Evolutionary conservation across 371 early-diverging fungal genomes (phyloP).

Genomic region (Choanephora cucurbitarum): DNA sequence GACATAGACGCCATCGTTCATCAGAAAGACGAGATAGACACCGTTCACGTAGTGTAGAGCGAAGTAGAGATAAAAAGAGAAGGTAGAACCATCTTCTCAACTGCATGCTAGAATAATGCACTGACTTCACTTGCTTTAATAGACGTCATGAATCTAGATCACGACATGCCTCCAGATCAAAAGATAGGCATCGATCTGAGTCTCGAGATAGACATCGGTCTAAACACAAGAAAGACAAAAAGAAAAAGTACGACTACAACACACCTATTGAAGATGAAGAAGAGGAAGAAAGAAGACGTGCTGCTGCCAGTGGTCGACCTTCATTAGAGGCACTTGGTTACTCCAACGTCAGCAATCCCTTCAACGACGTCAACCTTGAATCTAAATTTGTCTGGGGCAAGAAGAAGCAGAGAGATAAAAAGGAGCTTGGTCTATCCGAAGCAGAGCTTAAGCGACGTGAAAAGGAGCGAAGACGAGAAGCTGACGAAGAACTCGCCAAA

Average conservation of each 20-base stretch:
- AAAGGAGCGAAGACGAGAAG: conserved; percentile 65
- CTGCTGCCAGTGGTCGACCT: conserved; percentile 17
- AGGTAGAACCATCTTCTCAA: no score
- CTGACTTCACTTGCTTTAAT: not conserved
- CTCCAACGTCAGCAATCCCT: conserved; percentile 78
- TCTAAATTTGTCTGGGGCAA: conserved; percentile 88
- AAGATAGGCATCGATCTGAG: not conserved
- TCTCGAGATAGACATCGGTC: not conserved
- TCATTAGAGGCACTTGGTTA: conserved; percentile 54
- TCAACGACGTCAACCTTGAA: conserved; percentile 79
- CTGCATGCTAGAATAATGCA: no score
- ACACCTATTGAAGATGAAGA: conserved; percentile 14
- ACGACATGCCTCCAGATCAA: not conserved
- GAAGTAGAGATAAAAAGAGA: conserved; percentile 11
- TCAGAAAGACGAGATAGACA: conserved; percentile 11
- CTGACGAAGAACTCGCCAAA: conserved; percentile 78
- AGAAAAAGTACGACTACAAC: conserved; percentile 4
- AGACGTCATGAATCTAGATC: conserved; percentile 17
- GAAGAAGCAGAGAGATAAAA: conserved; percentile 69
- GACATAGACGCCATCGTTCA: conserved; percentile 15
- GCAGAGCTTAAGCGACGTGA: conserved; percentile 66
- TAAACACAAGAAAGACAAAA: conserved; percentile 19
- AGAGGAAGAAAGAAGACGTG: conserved; percentile 10
- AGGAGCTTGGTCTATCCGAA: conserved; percentile 59
- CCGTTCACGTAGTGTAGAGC: conserved; percentile 7